A percentile compares a stretch with the other conserved stretches of the same genome.
Evolutionary conservation across 805 yeast species (phyloP).

Genomic region (Yamadazyma scolyti): DNA sequence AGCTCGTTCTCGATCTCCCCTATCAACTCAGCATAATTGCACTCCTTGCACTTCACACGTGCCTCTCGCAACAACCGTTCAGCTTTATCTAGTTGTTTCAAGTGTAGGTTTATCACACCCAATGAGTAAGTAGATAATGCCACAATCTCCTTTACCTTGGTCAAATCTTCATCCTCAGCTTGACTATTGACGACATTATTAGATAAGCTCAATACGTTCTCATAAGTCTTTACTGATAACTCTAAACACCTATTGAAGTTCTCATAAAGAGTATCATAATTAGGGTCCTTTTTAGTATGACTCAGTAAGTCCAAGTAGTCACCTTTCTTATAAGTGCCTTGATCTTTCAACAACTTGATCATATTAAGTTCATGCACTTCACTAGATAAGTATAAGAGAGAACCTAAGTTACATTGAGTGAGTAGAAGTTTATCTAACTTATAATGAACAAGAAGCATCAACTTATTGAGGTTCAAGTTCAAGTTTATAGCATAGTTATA

Average conservation of each 20-base stretch:
- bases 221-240: slow-evolving; percentile 30
- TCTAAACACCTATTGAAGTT: slow-evolving; percentile 18
- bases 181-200: slow-evolving; percentile 23
- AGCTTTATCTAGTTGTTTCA: slow-evolving; percentile 54
- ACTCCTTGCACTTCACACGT: slow-evolving; percentile 61
- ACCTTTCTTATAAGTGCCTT: slow-evolving; percentile 18
- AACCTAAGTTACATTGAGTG: slow-evolving; percentile 67
- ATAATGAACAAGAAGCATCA: slow-evolving; percentile 72
- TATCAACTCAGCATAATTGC: slow-evolving; percentile 61
- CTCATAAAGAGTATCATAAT: slow-evolving; percentile 22
- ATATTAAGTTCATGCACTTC: slow-evolving; percentile 51
- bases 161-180: slow-evolving; percentile 3
- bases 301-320: slow-evolving; percentile 21
- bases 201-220: slow-evolving; percentile 31
- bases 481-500: slow-evolving; percentile 56
- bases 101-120: slow-evolving; percentile 73
- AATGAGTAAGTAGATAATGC: slow-evolving; percentile 82
- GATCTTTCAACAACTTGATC: slow-evolving; percentile 26
- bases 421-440: slow-evolving; percentile 61
- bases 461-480: slow-evolving; percentile 59
- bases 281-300: slow-evolving; percentile 3
- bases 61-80: slow-evolving; percentile 64
- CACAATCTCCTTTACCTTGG: slow-evolving; percentile 54
- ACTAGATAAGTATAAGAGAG: slow-evolving; percentile 63
- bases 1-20: slow-evolving; percentile 66